Percentiles rank a stretch among this genome's conserved stretches.
Evolutionary conservation across 2,329 filamentous ascomycete genomes (phyloP).

Genomic region (Talaromyces sp.): DNA sequence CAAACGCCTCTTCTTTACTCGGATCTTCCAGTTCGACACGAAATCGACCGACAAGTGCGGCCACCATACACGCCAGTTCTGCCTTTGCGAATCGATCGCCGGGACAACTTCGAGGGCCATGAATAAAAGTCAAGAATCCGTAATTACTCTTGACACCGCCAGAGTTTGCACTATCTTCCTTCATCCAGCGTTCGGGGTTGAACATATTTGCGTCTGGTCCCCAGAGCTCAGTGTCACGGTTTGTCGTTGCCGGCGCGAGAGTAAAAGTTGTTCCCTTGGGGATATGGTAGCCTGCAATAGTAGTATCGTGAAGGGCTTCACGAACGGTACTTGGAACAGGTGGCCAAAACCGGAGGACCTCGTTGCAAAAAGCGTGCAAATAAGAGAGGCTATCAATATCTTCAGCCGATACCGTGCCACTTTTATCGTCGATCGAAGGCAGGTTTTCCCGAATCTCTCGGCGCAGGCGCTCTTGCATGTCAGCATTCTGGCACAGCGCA

Average conservation of each 20-base stretch:
- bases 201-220: constrained; percentile 69
- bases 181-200: constrained; percentile 73
- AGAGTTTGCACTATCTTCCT: constrained; percentile 34
- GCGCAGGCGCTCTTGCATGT: constrained; percentile 64
- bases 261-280: constrained; percentile 67
- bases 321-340: constrained; percentile 70
- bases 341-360: constrained; percentile 67
- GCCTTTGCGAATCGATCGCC: constrained; percentile 73
- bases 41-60: constrained; percentile 71
- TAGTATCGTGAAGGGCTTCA: constrained; percentile 60
- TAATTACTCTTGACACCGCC: constrained; percentile 56
- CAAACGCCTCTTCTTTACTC: constrained; percentile 49
- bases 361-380: constrained; percentile 72
- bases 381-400: constrained; percentile 68
- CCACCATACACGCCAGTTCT: constrained; percentile 80
- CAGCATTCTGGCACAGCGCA: constrained; percentile 60
- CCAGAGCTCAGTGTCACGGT: constrained; percentile 67
- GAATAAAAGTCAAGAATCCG: constrained; percentile 8
- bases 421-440: constrained; percentile 15
- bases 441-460: constrained; percentile 62
- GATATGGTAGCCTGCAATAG: constrained; percentile 59
- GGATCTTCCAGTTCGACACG: constrained; percentile 61
- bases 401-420: constrained; percentile 57
- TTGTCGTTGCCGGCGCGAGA: constrained; percentile 61
- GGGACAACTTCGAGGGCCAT: constrained; percentile 77